Conservation (phyloP, 2,329 filamentous ascomycete species). For the Xylaria sp. region DNA sequence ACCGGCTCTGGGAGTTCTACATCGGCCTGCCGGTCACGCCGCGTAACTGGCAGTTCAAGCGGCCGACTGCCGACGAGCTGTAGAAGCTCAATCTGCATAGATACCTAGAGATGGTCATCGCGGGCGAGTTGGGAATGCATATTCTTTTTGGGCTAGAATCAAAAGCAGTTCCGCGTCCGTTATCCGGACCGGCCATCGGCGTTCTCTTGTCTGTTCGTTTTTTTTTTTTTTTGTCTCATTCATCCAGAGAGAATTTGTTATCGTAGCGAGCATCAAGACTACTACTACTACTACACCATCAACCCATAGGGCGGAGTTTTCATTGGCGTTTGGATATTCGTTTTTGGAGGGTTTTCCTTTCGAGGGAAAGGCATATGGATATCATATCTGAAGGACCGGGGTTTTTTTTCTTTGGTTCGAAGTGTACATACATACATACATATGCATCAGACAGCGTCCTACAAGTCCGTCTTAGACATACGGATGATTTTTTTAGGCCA, state of each 20-base stretch:
- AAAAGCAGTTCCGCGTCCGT: not conserved
- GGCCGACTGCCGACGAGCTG: constrained; percentile 53
- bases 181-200: not conserved
- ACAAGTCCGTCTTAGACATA: too few relatives aligned
- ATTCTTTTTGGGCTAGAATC: not conserved
- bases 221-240: not conserved
- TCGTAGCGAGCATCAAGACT: not conserved
- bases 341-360: too few relatives aligned
- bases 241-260: not conserved
- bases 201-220: too few relatives aligned
- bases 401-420: too few relatives aligned
- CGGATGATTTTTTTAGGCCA: too few relatives aligned
- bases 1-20: constrained; percentile 53
- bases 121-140: constrained; percentile 2
- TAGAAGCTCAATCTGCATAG: constrained; percentile 31
- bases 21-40: constrained; percentile 56
- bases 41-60: constrained; percentile 50
- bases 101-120: too few relatives aligned
- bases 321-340: too few relatives aligned
- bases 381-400: too few relatives aligned
- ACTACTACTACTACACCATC: not conserved
- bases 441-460: too few relatives aligned
- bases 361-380: too few relatives aligned
- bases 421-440: too few relatives aligned
- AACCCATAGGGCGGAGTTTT: not conserved